These are phyloP conservation scores for Sporodiniella umbellata DNA, from an alignment of 371 early-diverging fungal genomes.

Conservation along the genomic window DNA sequence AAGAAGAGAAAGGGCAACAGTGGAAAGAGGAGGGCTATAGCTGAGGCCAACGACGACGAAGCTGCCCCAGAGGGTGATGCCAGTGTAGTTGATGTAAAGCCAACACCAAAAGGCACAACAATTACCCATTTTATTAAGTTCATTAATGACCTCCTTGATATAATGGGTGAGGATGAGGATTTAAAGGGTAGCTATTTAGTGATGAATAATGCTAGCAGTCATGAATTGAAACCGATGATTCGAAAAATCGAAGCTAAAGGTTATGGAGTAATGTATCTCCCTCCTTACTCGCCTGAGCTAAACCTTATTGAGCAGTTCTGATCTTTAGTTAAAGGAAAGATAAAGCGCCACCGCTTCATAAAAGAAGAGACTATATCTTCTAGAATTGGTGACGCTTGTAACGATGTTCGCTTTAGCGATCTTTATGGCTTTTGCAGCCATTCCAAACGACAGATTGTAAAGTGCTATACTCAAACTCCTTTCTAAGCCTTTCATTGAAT, in stretches of 20 bases:
- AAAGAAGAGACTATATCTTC: constrained; percentile 6
- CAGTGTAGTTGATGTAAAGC: too few species aligned
- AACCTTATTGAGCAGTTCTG: constrained; percentile 11
- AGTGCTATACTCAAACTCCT: constrained; percentile 2
- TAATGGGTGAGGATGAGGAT: constrained; percentile 10
- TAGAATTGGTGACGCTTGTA: constrained; percentile 8
- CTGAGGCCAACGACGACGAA: too few species aligned
- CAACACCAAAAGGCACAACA: constrained; percentile 5
- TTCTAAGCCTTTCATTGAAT: background rate
- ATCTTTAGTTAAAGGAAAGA: constrained; percentile 13
- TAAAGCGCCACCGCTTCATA: constrained; percentile 12
- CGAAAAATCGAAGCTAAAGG: constrained; percentile 15
- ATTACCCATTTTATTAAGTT: constrained; percentile 5
- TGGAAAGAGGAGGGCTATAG: too few species aligned
- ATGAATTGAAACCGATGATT: constrained; percentile 14
- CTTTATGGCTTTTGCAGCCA: background rate
- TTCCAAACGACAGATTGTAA: background rate
- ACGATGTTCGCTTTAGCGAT: background rate
- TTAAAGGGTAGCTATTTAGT: constrained; percentile 14
- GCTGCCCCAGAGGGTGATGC: too few species aligned
- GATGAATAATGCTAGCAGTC: constrained; percentile 12
- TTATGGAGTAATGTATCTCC: constrained; percentile 11
- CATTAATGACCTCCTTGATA: constrained; percentile 6
- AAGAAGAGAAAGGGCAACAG: too few species aligned
- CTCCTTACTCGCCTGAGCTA: constrained; percentile 8